Base-by-base conservation (phyloP, 2,329 filamentous ascomycete species). In the Fusarium goolgardi region DNA sequence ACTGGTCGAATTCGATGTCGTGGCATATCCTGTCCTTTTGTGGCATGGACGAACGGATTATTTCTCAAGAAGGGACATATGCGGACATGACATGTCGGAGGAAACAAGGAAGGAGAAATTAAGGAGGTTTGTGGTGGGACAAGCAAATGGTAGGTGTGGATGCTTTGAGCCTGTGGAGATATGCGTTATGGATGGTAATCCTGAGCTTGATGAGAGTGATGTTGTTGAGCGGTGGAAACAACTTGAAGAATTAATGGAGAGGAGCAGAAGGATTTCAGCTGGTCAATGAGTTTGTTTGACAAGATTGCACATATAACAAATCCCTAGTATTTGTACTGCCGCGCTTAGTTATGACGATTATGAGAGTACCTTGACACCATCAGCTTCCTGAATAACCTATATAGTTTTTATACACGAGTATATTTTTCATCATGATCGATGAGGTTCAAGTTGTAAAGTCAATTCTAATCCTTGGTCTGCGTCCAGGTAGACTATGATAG, bases 41-140 rank as follows among this genome's bases (percentile, higher is more conserved):
- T 34, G 56, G 3, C 5, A 18, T 0, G 41, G 27, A 1, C 15
- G 35, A 1, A 7, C n/a, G 1, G 35, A 35, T 6, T 54, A 45
- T 10, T 44, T 41, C 4, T 12, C 5, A 1, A 35, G 9, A 3
- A 39, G 29, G 8, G 29, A 44, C 8, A 20, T 54, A 2, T 23
- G 21, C 1, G 39, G 39, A 1, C 13, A 44, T n/a, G 13, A 6
- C 12, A 45, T 54, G 31, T 5, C 11, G 7, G 12, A n/a, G 13
- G 29, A 53, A 9, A 8, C 11, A 5, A 34, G 27, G 1, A 20
- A 0, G 5, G 21, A 29, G 5, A 59, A 40, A 18, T 25, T 31
- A 35, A 59, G 56, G 16, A 59, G 16, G 1, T 59, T 59, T 13
- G 41, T 58, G n/a, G 56, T 59, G 2, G 53, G 56, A 31, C 12